Evolutionary conservation across 139 green algal genomes (phyloP).

Genomic region (Pleodorina starrii): DNA sequence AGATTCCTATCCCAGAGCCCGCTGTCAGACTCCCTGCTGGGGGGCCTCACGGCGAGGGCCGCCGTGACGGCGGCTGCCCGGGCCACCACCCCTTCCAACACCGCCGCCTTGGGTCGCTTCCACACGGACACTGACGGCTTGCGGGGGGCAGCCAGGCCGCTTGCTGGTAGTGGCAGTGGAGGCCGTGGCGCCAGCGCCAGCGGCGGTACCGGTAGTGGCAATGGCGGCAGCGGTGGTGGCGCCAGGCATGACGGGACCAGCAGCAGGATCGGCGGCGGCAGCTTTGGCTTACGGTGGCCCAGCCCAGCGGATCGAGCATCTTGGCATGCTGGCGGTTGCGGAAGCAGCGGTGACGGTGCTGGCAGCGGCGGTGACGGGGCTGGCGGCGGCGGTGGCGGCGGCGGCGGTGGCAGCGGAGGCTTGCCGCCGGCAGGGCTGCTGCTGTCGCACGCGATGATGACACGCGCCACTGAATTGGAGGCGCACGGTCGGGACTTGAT

Average conservation of each 20-base stretch:
- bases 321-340: not conserved
- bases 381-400: constrained; percentile 9
- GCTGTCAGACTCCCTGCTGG: no score
- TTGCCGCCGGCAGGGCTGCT: not conserved
- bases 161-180: not conserved
- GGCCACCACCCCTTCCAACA: no score
- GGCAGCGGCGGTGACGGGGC: not conserved
- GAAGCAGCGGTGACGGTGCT: not conserved
- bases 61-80: no score
- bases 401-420: not conserved
- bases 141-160: no score
- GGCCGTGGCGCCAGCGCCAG: not conserved
- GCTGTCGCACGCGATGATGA: not conserved
- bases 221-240: not conserved
- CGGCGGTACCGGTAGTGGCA: not conserved
- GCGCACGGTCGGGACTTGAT: not conserved
- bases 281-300: no score
- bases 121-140: no score
- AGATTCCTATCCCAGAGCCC: no score
- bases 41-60: no score
- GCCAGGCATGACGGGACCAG: no score
- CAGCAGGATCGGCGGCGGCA: not conserved
- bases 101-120: no score
- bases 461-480: not conserved
- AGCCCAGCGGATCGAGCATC: no score